Conservation (phyloP, 73 alveolate genomes). For the Paramecium octaurelia region DNA sequence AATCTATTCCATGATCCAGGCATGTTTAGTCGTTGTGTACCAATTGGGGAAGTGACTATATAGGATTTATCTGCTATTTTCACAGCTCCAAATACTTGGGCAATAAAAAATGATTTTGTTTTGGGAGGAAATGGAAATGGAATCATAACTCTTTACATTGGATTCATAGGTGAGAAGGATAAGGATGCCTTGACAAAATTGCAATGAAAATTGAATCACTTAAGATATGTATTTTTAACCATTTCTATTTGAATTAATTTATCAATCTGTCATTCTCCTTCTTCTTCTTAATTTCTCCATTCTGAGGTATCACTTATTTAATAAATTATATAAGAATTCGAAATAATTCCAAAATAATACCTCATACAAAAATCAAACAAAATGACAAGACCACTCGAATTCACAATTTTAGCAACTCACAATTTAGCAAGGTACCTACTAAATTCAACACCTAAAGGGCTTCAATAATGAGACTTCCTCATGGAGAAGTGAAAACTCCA, state of each 20-base stretch:
- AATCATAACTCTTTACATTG: background rate
- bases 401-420: background rate
- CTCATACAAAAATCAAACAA: background rate
- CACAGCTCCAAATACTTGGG: constrained; percentile 30
- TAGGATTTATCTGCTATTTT: background rate
- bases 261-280: background rate
- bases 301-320: background rate
- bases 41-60: constrained; percentile 16
- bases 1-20: constrained; percentile 40
- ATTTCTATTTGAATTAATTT: background rate
- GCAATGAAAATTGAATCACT: background rate
- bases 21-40: background rate
- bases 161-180: background rate
- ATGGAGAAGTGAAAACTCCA: constrained; percentile 98
- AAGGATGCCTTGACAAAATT: background rate
- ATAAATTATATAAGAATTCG: background rate
- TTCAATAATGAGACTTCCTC: constrained; percentile 95
- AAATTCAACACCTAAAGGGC: constrained; percentile 73
- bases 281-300: too few species aligned
- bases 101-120: constrained; percentile 18
- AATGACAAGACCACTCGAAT: constrained; percentile 22
- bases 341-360: background rate
- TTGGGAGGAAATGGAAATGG: constrained; percentile 19
- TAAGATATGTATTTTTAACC: background rate
- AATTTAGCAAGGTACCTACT: background rate